Evolutionary conservation across 305 asterid species (phyloP).

Genomic region (Solanum hybrid): DNA sequence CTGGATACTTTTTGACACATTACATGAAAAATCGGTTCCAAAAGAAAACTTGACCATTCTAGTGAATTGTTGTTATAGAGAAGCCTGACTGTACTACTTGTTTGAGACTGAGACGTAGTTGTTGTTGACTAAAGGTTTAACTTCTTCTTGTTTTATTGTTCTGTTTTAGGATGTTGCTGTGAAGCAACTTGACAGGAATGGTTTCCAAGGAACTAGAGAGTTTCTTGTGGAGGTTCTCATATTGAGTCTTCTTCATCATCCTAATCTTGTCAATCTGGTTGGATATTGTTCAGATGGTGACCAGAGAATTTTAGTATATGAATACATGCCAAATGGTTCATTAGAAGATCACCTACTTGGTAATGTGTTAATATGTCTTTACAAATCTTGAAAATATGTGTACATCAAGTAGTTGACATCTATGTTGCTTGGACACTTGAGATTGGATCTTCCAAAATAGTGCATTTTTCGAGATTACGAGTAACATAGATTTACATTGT

Average conservation of each 20-base stretch:
- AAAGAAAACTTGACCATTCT: background rate
- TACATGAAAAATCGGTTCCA: background rate
- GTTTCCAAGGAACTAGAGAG: slow-evolving; percentile 83
- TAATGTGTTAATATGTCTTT: slow-evolving; percentile 15
- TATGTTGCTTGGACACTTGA: background rate
- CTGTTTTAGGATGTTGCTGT: slow-evolving; percentile 65
- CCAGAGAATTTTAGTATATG: slow-evolving; percentile 66
- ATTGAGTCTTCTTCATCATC: slow-evolving; percentile 71
- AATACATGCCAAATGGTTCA: slow-evolving; percentile 68
- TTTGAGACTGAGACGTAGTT: background rate
- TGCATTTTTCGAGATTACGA: background rate
- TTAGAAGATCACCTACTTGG: slow-evolving; percentile 83
- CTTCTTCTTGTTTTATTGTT: background rate
- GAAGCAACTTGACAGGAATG: slow-evolving; percentile 76
- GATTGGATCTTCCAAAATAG: background rate
- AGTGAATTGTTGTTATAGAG: background rate
- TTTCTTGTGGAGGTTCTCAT: slow-evolving; percentile 84
- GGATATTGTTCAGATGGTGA: slow-evolving; percentile 87
- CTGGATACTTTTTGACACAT: background rate
- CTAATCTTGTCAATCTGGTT: slow-evolving; percentile 66
- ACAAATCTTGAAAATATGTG: background rate
- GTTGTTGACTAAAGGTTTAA: background rate
- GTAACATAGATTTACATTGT: background rate
- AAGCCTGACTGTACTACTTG: background rate
- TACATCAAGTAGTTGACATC: background rate